These are phyloP conservation scores for Monilinia aucupariae DNA, from an alignment of 2,329 filamentous ascomycete species.

Conservation along the genomic window DNA sequence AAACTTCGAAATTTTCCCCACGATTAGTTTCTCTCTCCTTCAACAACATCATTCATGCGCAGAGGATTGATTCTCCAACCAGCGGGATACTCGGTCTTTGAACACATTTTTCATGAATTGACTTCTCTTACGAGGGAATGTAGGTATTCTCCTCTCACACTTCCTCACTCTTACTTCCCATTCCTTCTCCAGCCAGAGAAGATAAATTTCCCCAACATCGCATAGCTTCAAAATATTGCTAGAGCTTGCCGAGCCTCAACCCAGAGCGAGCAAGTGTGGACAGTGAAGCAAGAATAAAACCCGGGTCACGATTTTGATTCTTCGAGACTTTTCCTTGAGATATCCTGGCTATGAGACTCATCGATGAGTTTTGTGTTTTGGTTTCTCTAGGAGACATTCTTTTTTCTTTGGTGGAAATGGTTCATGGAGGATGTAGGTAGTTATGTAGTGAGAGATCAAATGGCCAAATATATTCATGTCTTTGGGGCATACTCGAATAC, in stretches of 20 bases:
- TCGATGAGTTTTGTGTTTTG: constrained; percentile 32
- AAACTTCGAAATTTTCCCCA: neutral
- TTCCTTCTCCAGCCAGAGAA: neutral
- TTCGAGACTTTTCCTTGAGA: constrained; percentile 35
- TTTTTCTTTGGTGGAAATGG: neutral
- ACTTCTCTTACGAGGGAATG: neutral
- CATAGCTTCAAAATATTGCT: constrained; percentile 41
- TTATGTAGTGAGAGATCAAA: neutral
- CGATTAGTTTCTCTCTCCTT: neutral
- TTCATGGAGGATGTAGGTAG: neutral
- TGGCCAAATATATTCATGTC: neutral
- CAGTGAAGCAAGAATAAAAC: constrained; percentile 50
- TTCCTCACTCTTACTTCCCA: neutral
- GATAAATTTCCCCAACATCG: constrained; percentile 14
- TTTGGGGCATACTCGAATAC: neutral
- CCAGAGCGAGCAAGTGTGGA: constrained; percentile 52
- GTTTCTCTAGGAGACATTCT: constrained; percentile 41
- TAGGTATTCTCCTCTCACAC: neutral
- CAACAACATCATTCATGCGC: neutral
- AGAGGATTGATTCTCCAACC: neutral
- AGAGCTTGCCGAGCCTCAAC: constrained; percentile 49
- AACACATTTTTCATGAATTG: neutral
- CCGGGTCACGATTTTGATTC: constrained; percentile 35
- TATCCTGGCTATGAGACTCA: constrained; percentile 27
- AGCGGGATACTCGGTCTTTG: neutral